Evolutionary conservation across 2,329 filamentous ascomycete genomes (phyloP), one percentile per base, ranked within the genome.

Genomic region (Verticillium dahliae): DNA sequence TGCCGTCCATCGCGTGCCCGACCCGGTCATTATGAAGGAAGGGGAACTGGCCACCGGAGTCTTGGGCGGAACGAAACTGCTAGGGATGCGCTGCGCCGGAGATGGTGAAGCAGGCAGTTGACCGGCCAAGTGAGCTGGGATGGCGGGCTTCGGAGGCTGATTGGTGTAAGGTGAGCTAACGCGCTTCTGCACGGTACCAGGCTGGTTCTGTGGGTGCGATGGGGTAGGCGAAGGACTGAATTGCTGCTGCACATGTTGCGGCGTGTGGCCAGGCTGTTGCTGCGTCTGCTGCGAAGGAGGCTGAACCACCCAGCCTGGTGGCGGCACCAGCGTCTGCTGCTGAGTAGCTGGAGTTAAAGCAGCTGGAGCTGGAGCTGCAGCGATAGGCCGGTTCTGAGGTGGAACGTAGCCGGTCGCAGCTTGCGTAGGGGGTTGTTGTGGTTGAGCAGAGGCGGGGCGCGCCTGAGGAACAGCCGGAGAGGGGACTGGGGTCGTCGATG

Each of bases 1-100:
- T 15, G 81, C 75, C 2, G 78, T 82, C 85, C 86, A 89, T 67
- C 81, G 83, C 0, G 86, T 89, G 55, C 83, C 84, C 62, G 74
- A 70, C 45, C 76, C 72, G 61, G 73, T 69, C 57, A 74, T 63
- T 52, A 74, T 59, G 64, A 67, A 73, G 66, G 57, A 67, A 55
- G 39, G 70, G 54, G 61, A 65, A 57, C 61, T 62, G 62, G 60
- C 58, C 11, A 70, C 65, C 6, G 76, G 76, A 0, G 76, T 78
- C 15, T 72, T 72, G 15, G 76, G 74, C 37, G 65, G 63, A 10
- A 71, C 65, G 15, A 71, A 68, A 6, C 72, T 69, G 18, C 69
- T 70, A 41, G 72, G 72, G 34, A 66, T 62, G 34, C 71, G 70
- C 57, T 72, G 76, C 10, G 69, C 63, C n/a, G 71, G 73, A 1